Conservation (phyloP, 2,329 filamentous ascomycete species). For the Seiridium unicorne region DNA sequence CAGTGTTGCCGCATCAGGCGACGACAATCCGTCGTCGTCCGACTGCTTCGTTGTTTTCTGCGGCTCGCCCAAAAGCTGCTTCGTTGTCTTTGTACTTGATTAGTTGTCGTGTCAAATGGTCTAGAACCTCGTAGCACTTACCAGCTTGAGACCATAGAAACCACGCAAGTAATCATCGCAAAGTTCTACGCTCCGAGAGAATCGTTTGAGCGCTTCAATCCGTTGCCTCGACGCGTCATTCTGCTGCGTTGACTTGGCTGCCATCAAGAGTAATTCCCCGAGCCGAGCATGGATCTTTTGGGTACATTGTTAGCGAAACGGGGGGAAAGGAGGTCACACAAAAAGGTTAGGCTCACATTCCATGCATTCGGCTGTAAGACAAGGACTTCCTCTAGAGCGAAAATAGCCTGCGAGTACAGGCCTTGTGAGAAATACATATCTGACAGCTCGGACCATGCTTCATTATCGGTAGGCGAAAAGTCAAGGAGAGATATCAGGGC, state of each 20-base stretch:
- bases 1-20: slow-evolving; percentile 58
- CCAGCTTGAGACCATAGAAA: slow-evolving; percentile 86
- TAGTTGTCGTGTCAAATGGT: slow-evolving; percentile 14
- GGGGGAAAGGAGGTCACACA: slow-evolving; percentile 3
- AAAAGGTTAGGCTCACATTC: slow-evolving; percentile 64
- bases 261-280: slow-evolving; percentile 79
- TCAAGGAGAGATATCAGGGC: slow-evolving; percentile 75
- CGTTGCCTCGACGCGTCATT: slow-evolving; percentile 52
- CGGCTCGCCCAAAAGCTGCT: slow-evolving; percentile 44
- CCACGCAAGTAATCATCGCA: slow-evolving; percentile 91
- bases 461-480: slow-evolving; percentile 82
- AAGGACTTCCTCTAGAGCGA: slow-evolving; percentile 85
- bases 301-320: slow-evolving; percentile 24
- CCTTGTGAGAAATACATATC: slow-evolving; percentile 83
- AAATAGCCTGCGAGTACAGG: slow-evolving; percentile 79
- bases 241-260: slow-evolving; percentile 45
- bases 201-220: slow-evolving; percentile 76
- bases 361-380: slow-evolving; percentile 87
- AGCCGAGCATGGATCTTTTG: slow-evolving; percentile 84
- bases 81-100: slow-evolving; percentile 41
- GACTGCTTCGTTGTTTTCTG: slow-evolving; percentile 42
- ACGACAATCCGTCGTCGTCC: slow-evolving; percentile 47
- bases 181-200: slow-evolving; percentile 87
- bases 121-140: slow-evolving; percentile 35
- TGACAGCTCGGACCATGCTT: slow-evolving; percentile 89